Percentiles rank a stretch among this genome's conserved stretches.
phyloP scores from a whole-genome alignment of 2,329 filamentous ascomycete genomes.

The Fonsecaea multimorphosa region DNA sequence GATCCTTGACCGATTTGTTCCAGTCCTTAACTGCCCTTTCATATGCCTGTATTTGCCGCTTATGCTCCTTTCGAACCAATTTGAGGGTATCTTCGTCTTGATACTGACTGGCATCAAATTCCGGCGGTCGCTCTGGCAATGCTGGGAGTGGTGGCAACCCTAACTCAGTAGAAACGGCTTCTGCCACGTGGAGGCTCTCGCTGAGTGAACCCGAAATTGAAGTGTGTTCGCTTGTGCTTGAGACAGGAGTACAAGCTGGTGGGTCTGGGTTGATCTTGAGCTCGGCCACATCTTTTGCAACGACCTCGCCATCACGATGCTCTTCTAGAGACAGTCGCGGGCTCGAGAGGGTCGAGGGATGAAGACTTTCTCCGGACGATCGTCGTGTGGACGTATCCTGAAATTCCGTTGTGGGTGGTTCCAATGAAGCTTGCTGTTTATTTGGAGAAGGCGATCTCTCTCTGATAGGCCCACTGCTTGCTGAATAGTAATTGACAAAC shows the following conservation, averaged over 20 bases:
- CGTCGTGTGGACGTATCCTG: slow-evolving; percentile 1
- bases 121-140: slow-evolving; percentile 60
- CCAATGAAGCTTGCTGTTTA: background rate
- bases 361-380: slow-evolving; percentile 20
- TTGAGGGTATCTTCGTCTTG: slow-evolving; percentile 70
- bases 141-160: slow-evolving; percentile 56
- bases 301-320: slow-evolving; percentile 47
- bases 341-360: slow-evolving; percentile 39
- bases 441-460: slow-evolving; percentile 36
- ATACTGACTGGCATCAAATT: slow-evolving; percentile 64
- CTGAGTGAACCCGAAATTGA: background rate
- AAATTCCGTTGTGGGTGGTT: slow-evolving; percentile 14
- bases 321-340: slow-evolving; percentile 57
- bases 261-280: slow-evolving; percentile 27
- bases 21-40: slow-evolving; percentile 70
- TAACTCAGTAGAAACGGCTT: slow-evolving; percentile 2
- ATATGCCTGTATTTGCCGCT: slow-evolving; percentile 67
- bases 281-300: slow-evolving; percentile 43
- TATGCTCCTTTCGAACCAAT: slow-evolving; percentile 71
- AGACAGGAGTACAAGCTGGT: slow-evolving; percentile 6
- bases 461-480: slow-evolving; percentile 76
- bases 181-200: background rate
- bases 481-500: slow-evolving; percentile 89
- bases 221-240: slow-evolving; percentile 2
- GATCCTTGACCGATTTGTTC: slow-evolving; percentile 61